Evolutionary conservation across 2,329 filamentous ascomycete genomes (phyloP).

Genomic region (Hymenoscyphus scutula): DNA sequence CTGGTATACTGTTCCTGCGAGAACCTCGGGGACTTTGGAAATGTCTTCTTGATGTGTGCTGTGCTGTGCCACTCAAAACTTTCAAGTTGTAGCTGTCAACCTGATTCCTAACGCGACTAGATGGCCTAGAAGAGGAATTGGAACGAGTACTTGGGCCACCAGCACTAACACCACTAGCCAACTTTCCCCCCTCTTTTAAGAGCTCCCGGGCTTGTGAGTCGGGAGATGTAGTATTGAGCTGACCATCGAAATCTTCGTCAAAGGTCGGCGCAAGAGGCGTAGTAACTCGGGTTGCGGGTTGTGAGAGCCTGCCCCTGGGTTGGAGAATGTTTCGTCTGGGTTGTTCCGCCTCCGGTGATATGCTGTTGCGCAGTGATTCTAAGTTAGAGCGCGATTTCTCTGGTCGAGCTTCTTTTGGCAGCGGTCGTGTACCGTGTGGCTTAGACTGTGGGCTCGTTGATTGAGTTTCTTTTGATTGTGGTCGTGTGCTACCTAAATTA

Average conservation of each 20-base stretch:
- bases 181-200: not conserved
- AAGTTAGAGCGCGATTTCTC: too few species aligned
- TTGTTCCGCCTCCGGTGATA: not conserved
- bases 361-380: not conserved
- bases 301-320: not conserved
- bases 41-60: not conserved
- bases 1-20: not conserved
- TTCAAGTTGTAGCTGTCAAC: not conserved
- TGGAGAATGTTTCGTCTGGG: not conserved
- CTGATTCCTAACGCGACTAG: not conserved
- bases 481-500: too few species aligned
- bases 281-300: not conserved
- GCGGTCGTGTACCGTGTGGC: not conserved
- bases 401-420: too few species aligned
- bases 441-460: not conserved
- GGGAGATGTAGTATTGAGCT: too few species aligned
- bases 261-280: not conserved
- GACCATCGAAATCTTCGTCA: not conserved
- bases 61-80: not conserved
- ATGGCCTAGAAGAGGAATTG: not conserved
- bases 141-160: not conserved
- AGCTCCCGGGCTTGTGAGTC: too few species aligned
- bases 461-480: not conserved
- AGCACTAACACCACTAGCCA: not conserved
- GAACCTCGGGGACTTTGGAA: not conserved